Evolutionary conservation across 345 rosid species (phyloP).

Genomic region (Sapria himalayana): DNA sequence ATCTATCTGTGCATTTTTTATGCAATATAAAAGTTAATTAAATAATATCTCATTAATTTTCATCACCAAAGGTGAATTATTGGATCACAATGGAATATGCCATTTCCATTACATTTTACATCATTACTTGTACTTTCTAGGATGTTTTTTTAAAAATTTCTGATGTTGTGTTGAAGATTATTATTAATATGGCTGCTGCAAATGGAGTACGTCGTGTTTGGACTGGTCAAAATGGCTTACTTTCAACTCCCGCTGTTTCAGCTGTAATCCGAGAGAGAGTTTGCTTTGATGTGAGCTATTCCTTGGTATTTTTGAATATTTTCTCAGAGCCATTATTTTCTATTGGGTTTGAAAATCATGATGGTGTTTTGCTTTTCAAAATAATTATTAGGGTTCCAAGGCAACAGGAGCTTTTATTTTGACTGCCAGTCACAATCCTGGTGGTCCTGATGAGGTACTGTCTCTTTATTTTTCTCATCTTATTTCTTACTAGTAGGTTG

Average conservation of each 20-base stretch:
- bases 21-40: no score
- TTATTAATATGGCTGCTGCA: conserved; percentile 84
- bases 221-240: conserved; percentile 87
- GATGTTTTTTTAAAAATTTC: no score
- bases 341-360: conserved; percentile 4
- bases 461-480: neutral
- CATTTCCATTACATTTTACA: no score
- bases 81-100: no score
- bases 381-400: conserved; percentile 60
- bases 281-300: conserved; percentile 62
- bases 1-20: no score
- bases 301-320: neutral
- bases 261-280: conserved; percentile 88
- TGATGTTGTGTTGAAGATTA: conserved; percentile 29
- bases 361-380: conserved; percentile 3
- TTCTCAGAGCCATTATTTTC: neutral
- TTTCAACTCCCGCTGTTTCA: conserved; percentile 98
- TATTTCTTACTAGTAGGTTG: no score
- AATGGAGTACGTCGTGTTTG: conserved; percentile 87
- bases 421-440: conserved; percentile 99
- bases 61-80: no score
- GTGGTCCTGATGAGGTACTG: conserved; percentile 89
- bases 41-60: no score
- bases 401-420: conserved; percentile 87
- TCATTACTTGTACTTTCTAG: no score